phyloP scores from a whole-genome alignment of 345 rosid genomes.

The Brassica carinata region DNA sequence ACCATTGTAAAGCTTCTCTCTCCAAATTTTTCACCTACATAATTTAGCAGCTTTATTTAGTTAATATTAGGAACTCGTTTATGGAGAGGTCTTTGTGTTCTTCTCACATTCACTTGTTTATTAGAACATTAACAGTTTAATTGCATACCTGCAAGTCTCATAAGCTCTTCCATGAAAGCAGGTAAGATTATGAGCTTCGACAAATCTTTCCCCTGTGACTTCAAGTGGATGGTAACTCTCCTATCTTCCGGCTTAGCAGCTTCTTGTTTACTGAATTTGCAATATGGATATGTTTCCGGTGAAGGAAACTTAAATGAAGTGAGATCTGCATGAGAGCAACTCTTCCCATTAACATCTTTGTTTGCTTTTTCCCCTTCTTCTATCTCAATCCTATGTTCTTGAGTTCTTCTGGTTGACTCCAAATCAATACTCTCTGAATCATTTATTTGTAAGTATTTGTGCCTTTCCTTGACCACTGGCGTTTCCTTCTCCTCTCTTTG shows the following conservation, averaged over 20 bases:
- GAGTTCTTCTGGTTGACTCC: conserved; percentile 21
- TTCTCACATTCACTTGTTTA: background rate
- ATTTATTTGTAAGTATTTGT: conserved; percentile 13
- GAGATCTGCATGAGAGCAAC: conserved; percentile 33
- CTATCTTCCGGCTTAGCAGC: conserved; percentile 36
- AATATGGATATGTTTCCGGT: conserved; percentile 31
- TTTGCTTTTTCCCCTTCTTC: conserved; percentile 25
- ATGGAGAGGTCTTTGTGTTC: background rate
- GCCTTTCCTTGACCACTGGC: conserved; percentile 38
- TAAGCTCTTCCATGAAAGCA: conserved; percentile 71
- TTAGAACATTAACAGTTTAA: conserved; percentile 5
- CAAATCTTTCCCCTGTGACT: conserved; percentile 38
- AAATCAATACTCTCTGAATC: conserved; percentile 16
- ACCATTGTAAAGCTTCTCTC: conserved; percentile 51
- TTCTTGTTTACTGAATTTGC: conserved; percentile 28
- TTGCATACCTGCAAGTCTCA: conserved; percentile 76
- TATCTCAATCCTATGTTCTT: conserved; percentile 48
- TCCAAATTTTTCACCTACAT: conserved; percentile 81
- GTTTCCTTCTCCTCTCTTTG: conserved; percentile 37
- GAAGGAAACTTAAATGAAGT: conserved; percentile 30
- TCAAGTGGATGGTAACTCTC: conserved; percentile 83
- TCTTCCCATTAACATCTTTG: conserved; percentile 30
- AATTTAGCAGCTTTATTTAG: background rate
- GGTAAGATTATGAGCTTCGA: conserved; percentile 80
- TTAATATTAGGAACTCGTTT: background rate